Conservation (phyloP, 1,139 yeast species). For the Sugiyamaella castrensis region DNA sequence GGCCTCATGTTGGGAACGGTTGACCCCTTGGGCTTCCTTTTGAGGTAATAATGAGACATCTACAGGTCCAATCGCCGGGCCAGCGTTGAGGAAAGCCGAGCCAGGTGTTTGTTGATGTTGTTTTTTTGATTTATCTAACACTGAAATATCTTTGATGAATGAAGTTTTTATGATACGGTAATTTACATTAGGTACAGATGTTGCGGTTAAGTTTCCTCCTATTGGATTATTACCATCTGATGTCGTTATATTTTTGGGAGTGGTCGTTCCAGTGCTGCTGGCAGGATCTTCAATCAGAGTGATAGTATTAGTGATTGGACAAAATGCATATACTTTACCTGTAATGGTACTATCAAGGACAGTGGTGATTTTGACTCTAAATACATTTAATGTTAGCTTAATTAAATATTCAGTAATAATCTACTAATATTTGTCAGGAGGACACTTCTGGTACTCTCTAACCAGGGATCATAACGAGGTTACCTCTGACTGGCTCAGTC, state of each 20-base stretch:
- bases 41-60: conserved; percentile 30
- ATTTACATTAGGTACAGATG: conserved; percentile 23
- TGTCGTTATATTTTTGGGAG: background rate
- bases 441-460: too few species aligned
- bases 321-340: conserved; percentile 64
- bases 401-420: too few species aligned
- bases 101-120: conserved; percentile 12
- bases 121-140: conserved; percentile 40
- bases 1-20: conserved; percentile 25
- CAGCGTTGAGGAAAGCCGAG: conserved; percentile 26
- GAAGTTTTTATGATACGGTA: conserved; percentile 57
- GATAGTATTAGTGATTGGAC: conserved; percentile 44
- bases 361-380: conserved; percentile 59
- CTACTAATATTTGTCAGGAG: too few species aligned
- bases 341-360: conserved; percentile 53
- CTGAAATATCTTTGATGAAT: conserved; percentile 55
- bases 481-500: too few species aligned
- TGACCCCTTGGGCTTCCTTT: conserved; percentile 26
- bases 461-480: too few species aligned
- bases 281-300: conserved; percentile 34
- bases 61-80: conserved; percentile 33
- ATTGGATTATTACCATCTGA: too few species aligned
- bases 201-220: background rate
- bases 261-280: background rate
- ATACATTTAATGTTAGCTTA: background rate